A percentile compares a stretch with the other conserved stretches of the same genome.
Evolutionary conservation across 2,329 filamentous ascomycete species (phyloP).

Genomic region (Claviceps fusiformis): DNA sequence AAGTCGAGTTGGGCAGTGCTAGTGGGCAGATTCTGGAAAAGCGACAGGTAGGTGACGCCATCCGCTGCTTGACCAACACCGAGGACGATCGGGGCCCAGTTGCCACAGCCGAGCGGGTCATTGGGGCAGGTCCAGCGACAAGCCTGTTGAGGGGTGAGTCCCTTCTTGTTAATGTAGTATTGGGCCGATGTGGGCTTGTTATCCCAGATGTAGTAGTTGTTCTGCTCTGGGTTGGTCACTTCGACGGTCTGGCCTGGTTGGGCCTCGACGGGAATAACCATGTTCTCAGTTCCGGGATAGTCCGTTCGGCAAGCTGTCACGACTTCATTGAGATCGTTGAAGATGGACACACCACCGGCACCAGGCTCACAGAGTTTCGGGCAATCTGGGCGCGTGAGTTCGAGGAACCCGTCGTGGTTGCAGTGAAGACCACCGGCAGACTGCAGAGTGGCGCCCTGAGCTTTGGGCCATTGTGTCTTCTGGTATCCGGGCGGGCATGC

Average conservation of each 20-base stretch:
- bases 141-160: slow-evolving; percentile 48
- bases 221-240: slow-evolving; percentile 63
- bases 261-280: slow-evolving; percentile 65
- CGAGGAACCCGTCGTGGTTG: slow-evolving; percentile 56
- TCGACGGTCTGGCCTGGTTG: slow-evolving; percentile 42
- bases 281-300: slow-evolving; percentile 83
- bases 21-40: slow-evolving; percentile 75
- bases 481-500: slow-evolving; percentile 83
- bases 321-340: slow-evolving; percentile 56
- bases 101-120: slow-evolving; percentile 48
- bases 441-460: slow-evolving; percentile 67
- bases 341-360: slow-evolving; percentile 53
- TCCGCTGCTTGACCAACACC: slow-evolving; percentile 58
- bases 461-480: slow-evolving; percentile 76
- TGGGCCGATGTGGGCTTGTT: slow-evolving; percentile 69
- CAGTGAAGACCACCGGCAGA: slow-evolving; percentile 83
- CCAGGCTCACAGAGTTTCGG: slow-evolving; percentile 65
- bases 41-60: slow-evolving; percentile 62
- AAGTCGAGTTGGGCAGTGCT: slow-evolving; percentile 58
- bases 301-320: slow-evolving; percentile 85
- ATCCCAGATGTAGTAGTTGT: slow-evolving; percentile 66
- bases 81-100: slow-evolving; percentile 79
- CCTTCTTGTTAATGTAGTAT: slow-evolving; percentile 89
- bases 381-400: slow-evolving; percentile 56
- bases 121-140: slow-evolving; percentile 58